phyloP scores from a whole-genome alignment of 75 land plant species.

The Selaginella moellendorffii region DNA sequence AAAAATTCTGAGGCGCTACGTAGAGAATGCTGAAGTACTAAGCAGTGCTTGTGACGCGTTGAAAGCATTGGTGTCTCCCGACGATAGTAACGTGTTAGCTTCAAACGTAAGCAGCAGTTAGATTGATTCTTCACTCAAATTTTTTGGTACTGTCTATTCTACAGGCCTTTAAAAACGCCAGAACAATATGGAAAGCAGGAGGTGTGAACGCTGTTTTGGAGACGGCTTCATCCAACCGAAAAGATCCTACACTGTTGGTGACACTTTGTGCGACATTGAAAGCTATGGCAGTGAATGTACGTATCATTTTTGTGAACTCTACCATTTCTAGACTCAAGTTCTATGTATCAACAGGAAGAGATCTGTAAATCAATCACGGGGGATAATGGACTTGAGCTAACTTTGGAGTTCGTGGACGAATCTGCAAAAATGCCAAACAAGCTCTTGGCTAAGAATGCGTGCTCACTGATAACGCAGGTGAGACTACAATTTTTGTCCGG shows the following conservation, averaged over 20 bases:
- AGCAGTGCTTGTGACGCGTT: conserved; percentile 63
- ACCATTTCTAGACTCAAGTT: not conserved
- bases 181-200: conserved; percentile 72
- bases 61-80: conserved; percentile 53
- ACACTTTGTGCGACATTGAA: conserved; percentile 53
- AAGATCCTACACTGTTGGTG: conserved; percentile 34
- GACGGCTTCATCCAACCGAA: conserved; percentile 24
- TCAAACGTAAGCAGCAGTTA: conserved; percentile 60
- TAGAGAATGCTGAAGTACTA: conserved; percentile 19
- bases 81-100: conserved; percentile 78
- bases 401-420: conserved; percentile 58
- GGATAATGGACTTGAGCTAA: conserved; percentile 51
- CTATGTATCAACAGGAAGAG: conserved; percentile 50
- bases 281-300: conserved; percentile 88
- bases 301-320: conserved; percentile 7
- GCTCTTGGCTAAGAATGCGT: conserved; percentile 42
- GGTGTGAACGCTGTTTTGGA: conserved; percentile 54
- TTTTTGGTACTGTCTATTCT: not conserved
- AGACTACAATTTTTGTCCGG: not conserved
- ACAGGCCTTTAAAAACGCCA: conserved; percentile 79
- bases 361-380: conserved; percentile 78
- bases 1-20: conserved; percentile 28
- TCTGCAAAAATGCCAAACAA: conserved; percentile 33
- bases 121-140: not conserved
- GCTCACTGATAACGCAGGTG: conserved; percentile 82